These are phyloP conservation scores for Hygrophoropsis aurantiaca DNA, from an alignment of 768 basidiomycete genomes.

Conservation along the genomic window DNA sequence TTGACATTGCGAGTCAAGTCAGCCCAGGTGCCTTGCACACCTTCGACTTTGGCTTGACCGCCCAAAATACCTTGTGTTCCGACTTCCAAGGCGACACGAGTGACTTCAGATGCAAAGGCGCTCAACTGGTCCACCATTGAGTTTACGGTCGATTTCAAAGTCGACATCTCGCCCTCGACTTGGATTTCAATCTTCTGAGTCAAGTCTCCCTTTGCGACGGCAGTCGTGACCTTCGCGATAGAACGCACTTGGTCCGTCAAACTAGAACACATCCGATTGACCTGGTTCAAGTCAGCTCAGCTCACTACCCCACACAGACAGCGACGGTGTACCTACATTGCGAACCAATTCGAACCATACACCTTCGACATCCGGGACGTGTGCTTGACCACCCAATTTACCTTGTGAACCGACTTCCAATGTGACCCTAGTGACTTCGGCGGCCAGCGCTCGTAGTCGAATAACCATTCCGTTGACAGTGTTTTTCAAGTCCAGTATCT, in stretches of 20 bases:
- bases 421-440: conserved; percentile 83
- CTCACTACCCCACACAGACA: neutral
- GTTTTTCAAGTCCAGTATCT: conserved; percentile 80
- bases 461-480: conserved; percentile 56
- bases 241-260: conserved; percentile 81
- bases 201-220: conserved; percentile 88
- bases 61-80: conserved; percentile 90
- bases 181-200: conserved; percentile 92
- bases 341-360: conserved; percentile 84
- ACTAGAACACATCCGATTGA: conserved; percentile 80
- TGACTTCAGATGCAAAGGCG: conserved; percentile 83
- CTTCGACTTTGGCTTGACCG: conserved; percentile 86
- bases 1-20: conserved; percentile 90
- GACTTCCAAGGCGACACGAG: conserved; percentile 83
- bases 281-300: conserved; percentile 35
- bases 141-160: conserved; percentile 82
- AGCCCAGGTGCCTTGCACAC: conserved; percentile 92
- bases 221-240: conserved; percentile 83
- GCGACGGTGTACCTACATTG: conserved; percentile 49
- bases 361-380: conserved; percentile 89
- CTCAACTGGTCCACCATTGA: conserved; percentile 93
- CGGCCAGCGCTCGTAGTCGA: conserved; percentile 62
- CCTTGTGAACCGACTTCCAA: conserved; percentile 87
- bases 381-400: conserved; percentile 84
- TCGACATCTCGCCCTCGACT: conserved; percentile 85